Conservation (phyloP, 352 stramenopile genomes). For the Phytophthora vignae region DNA sequence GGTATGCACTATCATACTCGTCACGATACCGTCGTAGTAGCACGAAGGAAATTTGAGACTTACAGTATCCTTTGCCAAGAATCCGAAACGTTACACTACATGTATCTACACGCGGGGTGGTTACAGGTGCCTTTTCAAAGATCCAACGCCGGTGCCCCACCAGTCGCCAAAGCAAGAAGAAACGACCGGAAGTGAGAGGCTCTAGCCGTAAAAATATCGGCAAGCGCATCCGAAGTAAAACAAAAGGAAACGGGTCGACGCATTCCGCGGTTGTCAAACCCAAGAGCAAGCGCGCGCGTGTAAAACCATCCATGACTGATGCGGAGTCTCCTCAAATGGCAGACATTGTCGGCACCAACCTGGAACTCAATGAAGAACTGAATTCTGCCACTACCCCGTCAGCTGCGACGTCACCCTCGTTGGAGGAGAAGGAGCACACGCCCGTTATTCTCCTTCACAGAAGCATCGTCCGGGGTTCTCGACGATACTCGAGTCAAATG, state of each 20-base stretch:
- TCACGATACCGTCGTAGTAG: too few relatives aligned
- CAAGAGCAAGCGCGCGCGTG: neutral
- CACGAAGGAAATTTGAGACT: too few relatives aligned
- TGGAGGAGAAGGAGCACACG: neutral
- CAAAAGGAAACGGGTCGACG: neutral
- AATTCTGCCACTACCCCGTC: neutral
- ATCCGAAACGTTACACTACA: neutral
- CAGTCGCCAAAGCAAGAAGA: neutral
- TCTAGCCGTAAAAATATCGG: conserved; percentile 2
- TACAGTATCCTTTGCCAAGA: too few relatives aligned
- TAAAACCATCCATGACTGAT: neutral
- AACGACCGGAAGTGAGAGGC: neutral
- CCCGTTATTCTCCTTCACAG: conserved; percentile 4
- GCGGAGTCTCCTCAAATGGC: neutral
- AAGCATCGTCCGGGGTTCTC: conserved; percentile 3
- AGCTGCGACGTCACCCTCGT: neutral
- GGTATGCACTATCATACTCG: too few relatives aligned
- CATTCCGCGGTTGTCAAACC: conserved; percentile 1
- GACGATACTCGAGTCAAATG: conserved; percentile 11
- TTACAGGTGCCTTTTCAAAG: neutral
- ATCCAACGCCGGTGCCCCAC: neutral
- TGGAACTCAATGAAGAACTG: neutral
- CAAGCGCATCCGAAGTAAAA: neutral
- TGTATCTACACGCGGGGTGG: neutral
- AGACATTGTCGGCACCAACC: neutral